Evolutionary conservation across 495 filamentous ascomycete genomes (phyloP), one percentile per base, ranked within the genome.

Genomic region (Aspergillus nidulans): DNA sequence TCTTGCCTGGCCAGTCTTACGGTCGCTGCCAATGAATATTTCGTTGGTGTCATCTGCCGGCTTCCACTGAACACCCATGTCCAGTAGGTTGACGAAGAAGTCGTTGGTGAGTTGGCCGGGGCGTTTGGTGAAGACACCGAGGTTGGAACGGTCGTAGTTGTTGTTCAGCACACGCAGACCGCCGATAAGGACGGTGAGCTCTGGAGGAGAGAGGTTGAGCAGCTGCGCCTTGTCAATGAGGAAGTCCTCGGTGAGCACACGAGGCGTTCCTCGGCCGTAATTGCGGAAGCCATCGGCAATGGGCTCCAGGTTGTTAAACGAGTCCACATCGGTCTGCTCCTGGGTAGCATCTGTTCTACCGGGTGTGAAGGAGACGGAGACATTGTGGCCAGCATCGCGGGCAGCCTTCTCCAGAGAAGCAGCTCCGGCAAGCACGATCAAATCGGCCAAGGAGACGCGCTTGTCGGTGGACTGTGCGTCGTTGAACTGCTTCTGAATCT

Each of bases 41-140:
- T 87, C 84, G 46, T 66, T 61, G 61, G 70, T 60, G 46, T 53
- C 61, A 45, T 69, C 70, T 12, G 63, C 65, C 15, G 80, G 54
- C 75, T 83, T 83, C 86, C 85, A 88, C 21, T 63, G 72, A 1
- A 82, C 86, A 74, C 64, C 70, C 65, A 77, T 78, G 63, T 89
- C 86, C 10, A 89, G 74, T 23, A 89, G 76, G 74, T 88, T 88
- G 64, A 85, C 78, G 63, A 89, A 89, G 77, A 85, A 89, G 72
- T 89, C 86, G 64, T 86, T 87, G 67, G 82, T 86, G 55, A 89
- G 78, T 64, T 80, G 68, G 48, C 86, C 86, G 0, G 85, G 83
- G 16, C 69, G 71, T 55, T 73, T 68, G 52, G 86, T 89, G 62
- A 89, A 73, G 15, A 88, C 80, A 41, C 86, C 86, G 52, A 77